phyloP scores from a whole-genome alignment of 1,284 basidiomycete species.

The Leccinum fuscescens region DNA sequence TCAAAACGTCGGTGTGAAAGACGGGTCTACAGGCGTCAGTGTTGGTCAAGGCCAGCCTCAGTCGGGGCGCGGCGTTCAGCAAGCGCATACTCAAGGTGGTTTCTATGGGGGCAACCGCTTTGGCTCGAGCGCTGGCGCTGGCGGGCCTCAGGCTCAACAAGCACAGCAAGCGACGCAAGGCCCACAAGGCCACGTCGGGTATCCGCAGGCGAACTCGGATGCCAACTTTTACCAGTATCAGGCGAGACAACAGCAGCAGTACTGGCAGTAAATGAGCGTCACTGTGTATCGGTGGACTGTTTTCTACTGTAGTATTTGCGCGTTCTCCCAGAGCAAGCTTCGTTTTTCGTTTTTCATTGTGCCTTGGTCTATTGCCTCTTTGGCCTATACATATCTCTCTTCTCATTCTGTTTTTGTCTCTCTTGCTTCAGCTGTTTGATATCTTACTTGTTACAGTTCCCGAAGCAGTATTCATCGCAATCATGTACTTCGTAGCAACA shows the following conservation, averaged over 20 bases:
- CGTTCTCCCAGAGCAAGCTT: not conserved
- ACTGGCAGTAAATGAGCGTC: slow-evolving; percentile 57
- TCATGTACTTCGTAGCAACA: slow-evolving; percentile 30
- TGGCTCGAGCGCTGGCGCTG: slow-evolving; percentile 44
- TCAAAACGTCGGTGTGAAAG: slow-evolving; percentile 51
- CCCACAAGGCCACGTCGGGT: slow-evolving; percentile 61
- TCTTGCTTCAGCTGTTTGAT: slow-evolving; percentile 33
- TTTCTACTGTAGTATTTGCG: not conserved
- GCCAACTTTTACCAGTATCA: slow-evolving; percentile 68
- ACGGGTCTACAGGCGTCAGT: slow-evolving; percentile 49
- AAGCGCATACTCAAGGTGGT: slow-evolving; percentile 42
- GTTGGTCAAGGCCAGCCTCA: slow-evolving; percentile 43
- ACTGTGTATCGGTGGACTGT: slow-evolving; percentile 2
- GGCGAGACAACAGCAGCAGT: slow-evolving; percentile 63
- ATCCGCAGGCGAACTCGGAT: slow-evolving; percentile 57
- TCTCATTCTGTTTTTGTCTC: slow-evolving; percentile 20
- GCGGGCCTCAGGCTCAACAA: slow-evolving; percentile 44
- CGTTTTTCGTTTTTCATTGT: slow-evolving; percentile 15
- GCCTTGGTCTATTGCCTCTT: slow-evolving; percentile 13
- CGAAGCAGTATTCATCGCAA: slow-evolving; percentile 28
- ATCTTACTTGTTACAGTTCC: slow-evolving; percentile 27
- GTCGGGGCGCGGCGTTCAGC: slow-evolving; percentile 50
- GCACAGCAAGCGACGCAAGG: slow-evolving; percentile 47
- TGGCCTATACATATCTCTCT: slow-evolving; percentile 19
- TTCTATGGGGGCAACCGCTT: slow-evolving; percentile 67